A percentile compares a stretch with the other conserved stretches of the same genome.
phyloP scores from a whole-genome alignment of 495 filamentous ascomycete genomes.

The Delitschia confertaspora region DNA sequence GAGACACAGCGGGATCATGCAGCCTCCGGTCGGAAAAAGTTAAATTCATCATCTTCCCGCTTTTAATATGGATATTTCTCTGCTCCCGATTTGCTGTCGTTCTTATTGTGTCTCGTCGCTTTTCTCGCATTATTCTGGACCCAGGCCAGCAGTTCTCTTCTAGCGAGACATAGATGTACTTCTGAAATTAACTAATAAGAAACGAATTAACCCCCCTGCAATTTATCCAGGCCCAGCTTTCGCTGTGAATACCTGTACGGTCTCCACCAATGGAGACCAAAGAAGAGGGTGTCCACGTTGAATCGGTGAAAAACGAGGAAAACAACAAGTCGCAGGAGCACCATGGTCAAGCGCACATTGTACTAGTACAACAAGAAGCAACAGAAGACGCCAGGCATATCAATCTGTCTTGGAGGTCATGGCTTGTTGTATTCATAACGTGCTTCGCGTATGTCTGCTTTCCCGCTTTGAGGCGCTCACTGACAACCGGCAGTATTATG shows the following conservation, averaged over 20 bases:
- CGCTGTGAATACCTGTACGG: neutral
- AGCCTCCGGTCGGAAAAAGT: too few relatives aligned
- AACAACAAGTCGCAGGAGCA: neutral
- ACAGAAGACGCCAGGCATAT: constrained; percentile 23
- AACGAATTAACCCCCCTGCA: neutral
- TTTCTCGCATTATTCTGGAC: too few relatives aligned
- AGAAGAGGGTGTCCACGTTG: neutral
- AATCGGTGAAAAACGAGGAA: neutral
- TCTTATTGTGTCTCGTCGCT: too few relatives aligned
- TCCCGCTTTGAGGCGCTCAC: neutral
- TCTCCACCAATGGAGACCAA: constrained; percentile 11
- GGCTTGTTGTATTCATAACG: constrained; percentile 32
- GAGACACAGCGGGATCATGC: too few relatives aligned
- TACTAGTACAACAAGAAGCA: constrained; percentile 14
- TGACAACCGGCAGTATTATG: constrained; percentile 11
- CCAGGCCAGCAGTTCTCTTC: too few relatives aligned
- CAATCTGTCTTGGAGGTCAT: constrained; percentile 30
- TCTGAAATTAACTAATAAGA: too few relatives aligned
- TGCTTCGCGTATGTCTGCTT: constrained; percentile 19
- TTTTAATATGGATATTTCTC: too few relatives aligned
- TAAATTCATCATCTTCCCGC: too few relatives aligned
- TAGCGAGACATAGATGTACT: too few relatives aligned
- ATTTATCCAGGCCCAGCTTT: neutral
- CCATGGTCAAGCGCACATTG: constrained; percentile 4
- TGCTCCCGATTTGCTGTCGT: too few relatives aligned